phyloP scores from a whole-genome alignment of 225 moss, liverwort and hornwort genomes.

The Climacium dendroides region DNA sequence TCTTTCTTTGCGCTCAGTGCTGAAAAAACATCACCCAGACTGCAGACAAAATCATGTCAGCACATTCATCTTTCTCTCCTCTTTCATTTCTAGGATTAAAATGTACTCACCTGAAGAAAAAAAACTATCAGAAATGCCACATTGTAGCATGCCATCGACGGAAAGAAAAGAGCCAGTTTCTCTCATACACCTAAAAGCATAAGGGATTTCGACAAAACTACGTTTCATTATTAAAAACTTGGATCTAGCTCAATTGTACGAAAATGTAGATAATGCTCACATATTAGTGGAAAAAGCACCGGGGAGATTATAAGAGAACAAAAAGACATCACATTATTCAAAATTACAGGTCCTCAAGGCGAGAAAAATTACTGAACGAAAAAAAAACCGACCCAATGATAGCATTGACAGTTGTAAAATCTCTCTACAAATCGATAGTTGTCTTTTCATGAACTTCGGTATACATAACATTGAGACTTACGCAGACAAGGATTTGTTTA shows the following conservation, averaged over 20 bases:
- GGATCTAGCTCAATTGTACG: not conserved
- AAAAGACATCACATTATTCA: not conserved
- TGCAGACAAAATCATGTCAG: constrained; percentile 14
- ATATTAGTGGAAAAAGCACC: not conserved
- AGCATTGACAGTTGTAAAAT: not conserved
- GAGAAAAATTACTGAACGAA: not conserved
- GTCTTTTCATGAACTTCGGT: not conserved
- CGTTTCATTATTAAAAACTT: not conserved
- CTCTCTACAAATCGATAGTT: not conserved
- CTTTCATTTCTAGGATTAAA: not conserved
- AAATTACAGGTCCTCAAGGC: not conserved
- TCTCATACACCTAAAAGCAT: not conserved
- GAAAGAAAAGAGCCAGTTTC: not conserved
- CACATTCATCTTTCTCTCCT: not conserved
- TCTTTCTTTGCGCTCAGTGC: constrained; percentile 81
- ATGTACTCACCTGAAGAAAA: not conserved
- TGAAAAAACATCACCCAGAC: constrained; percentile 76
- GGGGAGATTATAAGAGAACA: not conserved
- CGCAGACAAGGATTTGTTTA: constrained; percentile 66
- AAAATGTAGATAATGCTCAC: not conserved
- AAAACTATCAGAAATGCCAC: not conserved
- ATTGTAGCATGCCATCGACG: not conserved
- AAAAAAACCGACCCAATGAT: not conserved
- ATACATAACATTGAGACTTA: not conserved
- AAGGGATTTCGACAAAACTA: not conserved